phyloP scores from a whole-genome alignment of 768 basidiomycete genomes.

The Nidularia sp. region DNA sequence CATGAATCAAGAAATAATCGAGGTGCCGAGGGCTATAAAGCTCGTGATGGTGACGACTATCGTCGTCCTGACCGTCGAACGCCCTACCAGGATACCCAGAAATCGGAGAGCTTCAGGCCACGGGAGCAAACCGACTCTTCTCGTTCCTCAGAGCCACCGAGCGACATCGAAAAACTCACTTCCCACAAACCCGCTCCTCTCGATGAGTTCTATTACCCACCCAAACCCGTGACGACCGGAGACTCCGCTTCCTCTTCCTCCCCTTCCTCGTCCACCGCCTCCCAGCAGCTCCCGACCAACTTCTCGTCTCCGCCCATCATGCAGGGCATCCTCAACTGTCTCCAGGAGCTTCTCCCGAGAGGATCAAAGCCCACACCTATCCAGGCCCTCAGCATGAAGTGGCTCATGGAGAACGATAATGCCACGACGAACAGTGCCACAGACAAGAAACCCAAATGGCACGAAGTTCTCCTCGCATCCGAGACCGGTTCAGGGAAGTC shows the following conservation, averaged over 20 bases:
- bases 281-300: background rate
- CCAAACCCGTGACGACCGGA: background rate
- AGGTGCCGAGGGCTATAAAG: too few species aligned
- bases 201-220: background rate
- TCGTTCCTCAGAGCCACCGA: too few species aligned
- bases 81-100: too few species aligned
- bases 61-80: too few species aligned
- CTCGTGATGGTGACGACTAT: too few species aligned
- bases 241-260: background rate
- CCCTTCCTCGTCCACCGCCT: background rate
- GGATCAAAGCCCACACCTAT: slow-evolving; percentile 67
- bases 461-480: slow-evolving; percentile 69
- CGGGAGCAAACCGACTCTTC: too few species aligned
- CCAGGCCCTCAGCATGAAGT: slow-evolving; percentile 70
- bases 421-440: background rate
- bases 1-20: too few species aligned
- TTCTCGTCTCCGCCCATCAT: slow-evolving; percentile 73
- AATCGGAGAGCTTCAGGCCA: too few species aligned
- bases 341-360: slow-evolving; percentile 56
- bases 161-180: too few species aligned
- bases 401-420: slow-evolving; percentile 14
- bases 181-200: too few species aligned
- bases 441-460: slow-evolving; percentile 21
- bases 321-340: slow-evolving; percentile 54
- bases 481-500: slow-evolving; percentile 94